A percentile compares a stretch with the other conserved stretches of the same genome.
phyloP scores from a whole-genome alignment of 495 filamentous ascomycete genomes.

The Penicillium longicatenatum region DNA sequence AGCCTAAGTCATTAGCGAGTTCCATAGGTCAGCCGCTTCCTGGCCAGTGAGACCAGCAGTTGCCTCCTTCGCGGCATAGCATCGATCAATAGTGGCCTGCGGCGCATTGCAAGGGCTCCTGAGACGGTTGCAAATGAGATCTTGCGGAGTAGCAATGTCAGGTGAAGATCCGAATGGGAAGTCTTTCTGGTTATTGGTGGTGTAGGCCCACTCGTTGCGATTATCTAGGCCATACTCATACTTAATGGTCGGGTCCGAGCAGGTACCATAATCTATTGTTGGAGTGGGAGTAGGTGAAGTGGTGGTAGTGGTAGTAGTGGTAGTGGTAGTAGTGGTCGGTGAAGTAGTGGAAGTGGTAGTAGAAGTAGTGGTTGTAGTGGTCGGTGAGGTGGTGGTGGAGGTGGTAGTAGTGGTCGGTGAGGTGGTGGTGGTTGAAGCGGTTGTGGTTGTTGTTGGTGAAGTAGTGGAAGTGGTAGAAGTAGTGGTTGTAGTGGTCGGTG shows the following conservation, averaged over 20 bases:
- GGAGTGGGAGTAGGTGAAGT: no score
- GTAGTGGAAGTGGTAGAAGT: no score
- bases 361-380: no score
- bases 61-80: constrained; percentile 46
- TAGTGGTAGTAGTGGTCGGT: no score
- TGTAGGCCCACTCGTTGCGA: constrained; percentile 53
- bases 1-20: constrained; percentile 31
- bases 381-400: no score
- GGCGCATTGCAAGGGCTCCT: constrained; percentile 53
- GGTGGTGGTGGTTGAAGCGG: no score
- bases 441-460: no score
- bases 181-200: constrained; percentile 47
- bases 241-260: constrained; percentile 50
- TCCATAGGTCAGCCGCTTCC: constrained; percentile 63
- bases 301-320: no score
- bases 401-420: no score
- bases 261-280: no score
- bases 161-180: constrained; percentile 64
- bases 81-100: constrained; percentile 46
- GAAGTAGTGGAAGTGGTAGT: no score
- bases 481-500: no score
- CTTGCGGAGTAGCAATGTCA: constrained; percentile 54
- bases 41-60: constrained; percentile 41
- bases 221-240: constrained; percentile 57
- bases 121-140: constrained; percentile 59